Evolutionary conservation across 441 rosid genomes (phyloP), one percentile per base, ranked within the genome.

Genomic region (Pelargonium citronellum): DNA sequence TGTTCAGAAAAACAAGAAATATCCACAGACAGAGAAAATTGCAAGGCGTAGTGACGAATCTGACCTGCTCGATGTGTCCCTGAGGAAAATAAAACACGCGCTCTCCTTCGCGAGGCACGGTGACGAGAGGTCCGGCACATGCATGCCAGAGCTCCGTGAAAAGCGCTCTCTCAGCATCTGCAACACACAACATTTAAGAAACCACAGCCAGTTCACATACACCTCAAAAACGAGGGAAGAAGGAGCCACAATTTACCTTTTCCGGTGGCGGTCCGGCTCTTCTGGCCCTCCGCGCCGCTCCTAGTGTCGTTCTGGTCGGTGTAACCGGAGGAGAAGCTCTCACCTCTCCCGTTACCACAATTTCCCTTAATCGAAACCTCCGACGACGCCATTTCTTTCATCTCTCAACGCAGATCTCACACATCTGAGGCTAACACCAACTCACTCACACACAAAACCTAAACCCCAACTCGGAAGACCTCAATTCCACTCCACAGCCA

Each of bases 11-110:
- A 55, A 51, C 58, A 51, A 51, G 7, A 13, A 13, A 51, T 51
- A 7, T n/a, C 7, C 4, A 51, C 58, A 51, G 37, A 30, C 37
- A 30, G 37, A 30, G 7, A 55, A 55, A 55, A 55, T 55, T 16
- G 22, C 41, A 7, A 53, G 17, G 60, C n/a, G 2, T 19, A 15
- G 60, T n/a, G 60, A 53, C 22, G 39, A 27, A 30, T 61, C 43
- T 71, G 19, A 92, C 98, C 96, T 95, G 98, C 80, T 95, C 99
- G 77, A 95, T 88, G 81, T 95, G 99, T 51, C 98, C 99, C 71
- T 92, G 99, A 64, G 98, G 98, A 71, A 95, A 95, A 79, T 95
- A 95, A 73, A 83, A 92, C 20, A 95, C 99, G 30, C 83, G 92
- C 77, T 95, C 98, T 16, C 81, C 77, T 80, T 87, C 86, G 16